Conservation (phyloP, 495 filamentous ascomycete genomes). For the Lophiostoma macrostomum region DNA sequence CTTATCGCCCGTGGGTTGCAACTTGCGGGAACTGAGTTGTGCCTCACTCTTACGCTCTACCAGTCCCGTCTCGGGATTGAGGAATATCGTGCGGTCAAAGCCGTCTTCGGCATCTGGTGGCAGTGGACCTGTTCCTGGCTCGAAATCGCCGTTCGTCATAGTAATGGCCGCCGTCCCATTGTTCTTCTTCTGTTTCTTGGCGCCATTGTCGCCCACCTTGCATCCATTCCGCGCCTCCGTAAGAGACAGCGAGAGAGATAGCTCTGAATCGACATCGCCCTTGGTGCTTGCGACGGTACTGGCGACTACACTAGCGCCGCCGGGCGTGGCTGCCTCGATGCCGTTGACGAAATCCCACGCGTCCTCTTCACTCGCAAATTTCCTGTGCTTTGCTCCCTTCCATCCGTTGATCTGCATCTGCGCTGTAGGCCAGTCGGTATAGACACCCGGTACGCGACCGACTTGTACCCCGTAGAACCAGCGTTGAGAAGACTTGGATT, state of each 20-base stretch:
- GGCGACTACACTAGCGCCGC: constrained; percentile 20
- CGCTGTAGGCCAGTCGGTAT: constrained; percentile 79
- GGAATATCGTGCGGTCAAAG: constrained; percentile 57
- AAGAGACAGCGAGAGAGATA: constrained; percentile 2
- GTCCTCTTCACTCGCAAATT: constrained; percentile 72
- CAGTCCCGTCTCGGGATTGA: constrained; percentile 57
- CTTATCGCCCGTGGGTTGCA: constrained; percentile 35
- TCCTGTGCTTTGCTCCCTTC: constrained; percentile 75
- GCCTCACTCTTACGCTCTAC: constrained; percentile 56
- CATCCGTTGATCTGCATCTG: constrained; percentile 73
- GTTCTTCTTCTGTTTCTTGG: constrained; percentile 45
- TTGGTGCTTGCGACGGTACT: constrained; percentile 36
- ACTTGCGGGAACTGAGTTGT: constrained; percentile 49
- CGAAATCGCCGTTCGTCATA: constrained; percentile 40
- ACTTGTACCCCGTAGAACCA: constrained; percentile 85
- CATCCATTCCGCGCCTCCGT: constrained; percentile 25
- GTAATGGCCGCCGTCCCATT: constrained; percentile 7
- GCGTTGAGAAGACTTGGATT: constrained; percentile 37
- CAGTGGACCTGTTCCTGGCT: constrained; percentile 54
- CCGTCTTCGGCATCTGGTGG: constrained; percentile 57
- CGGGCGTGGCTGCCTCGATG: constrained; percentile 39
- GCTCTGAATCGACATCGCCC: constrained; percentile 29
- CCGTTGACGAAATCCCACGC: constrained; percentile 69
- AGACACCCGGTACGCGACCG: constrained; percentile 81
- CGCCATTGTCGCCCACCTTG: constrained; percentile 21